Conservation (phyloP, 1,139 yeast genomes). For the Yamadazyma spencermartinsiae region DNA sequence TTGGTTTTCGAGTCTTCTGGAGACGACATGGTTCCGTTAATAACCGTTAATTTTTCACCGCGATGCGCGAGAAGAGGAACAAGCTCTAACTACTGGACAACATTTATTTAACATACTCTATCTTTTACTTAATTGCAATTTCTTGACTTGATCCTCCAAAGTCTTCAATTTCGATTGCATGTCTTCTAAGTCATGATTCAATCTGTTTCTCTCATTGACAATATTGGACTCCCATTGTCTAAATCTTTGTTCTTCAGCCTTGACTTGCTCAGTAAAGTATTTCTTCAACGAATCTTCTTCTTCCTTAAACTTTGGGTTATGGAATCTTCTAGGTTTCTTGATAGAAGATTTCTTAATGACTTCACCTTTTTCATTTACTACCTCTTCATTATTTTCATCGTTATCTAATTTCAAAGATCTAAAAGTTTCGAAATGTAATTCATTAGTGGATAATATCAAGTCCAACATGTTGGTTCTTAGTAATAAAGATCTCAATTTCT, state of each 20-base stretch:
- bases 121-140: constrained; percentile 55
- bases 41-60: constrained; percentile 10
- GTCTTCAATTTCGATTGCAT: constrained; percentile 73
- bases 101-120: constrained; percentile 11
- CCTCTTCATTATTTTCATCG: constrained; percentile 41
- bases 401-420: constrained; percentile 79
- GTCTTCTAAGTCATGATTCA: constrained; percentile 90
- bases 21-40: constrained; percentile 8
- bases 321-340: constrained; percentile 54
- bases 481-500: constrained; percentile 82
- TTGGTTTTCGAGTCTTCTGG: constrained; percentile 16
- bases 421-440: constrained; percentile 85
- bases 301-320: constrained; percentile 91
- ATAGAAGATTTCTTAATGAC: constrained; percentile 31
- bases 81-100: neutral
- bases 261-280: constrained; percentile 97
- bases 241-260: constrained; percentile 94
- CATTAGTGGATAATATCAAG: constrained; percentile 84
- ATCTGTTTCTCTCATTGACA: constrained; percentile 89
- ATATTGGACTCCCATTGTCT: constrained; percentile 98
- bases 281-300: constrained; percentile 94
- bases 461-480: constrained; percentile 95
- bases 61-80: neutral
- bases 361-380: constrained; percentile 39
- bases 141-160: constrained; percentile 72